Base-by-base conservation (phyloP, 78 protist species). In the Bigelowiella natans region DNA sequence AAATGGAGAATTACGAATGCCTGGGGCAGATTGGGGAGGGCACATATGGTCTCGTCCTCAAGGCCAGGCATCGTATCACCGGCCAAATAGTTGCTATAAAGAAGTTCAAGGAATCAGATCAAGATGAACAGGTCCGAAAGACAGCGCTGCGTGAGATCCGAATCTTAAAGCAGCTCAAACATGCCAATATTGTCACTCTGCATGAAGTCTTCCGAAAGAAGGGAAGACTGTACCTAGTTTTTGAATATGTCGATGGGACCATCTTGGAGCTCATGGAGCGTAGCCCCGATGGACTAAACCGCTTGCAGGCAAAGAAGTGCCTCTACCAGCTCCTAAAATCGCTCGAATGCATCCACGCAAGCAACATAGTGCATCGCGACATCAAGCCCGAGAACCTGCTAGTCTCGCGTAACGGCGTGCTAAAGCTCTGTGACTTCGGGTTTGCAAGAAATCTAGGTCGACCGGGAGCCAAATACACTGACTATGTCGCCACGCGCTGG, bases 401-500 rank as follows among this genome's bases (percentile, higher is more conserved):
- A 36, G n/a, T 95, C 31, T 73, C 92, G 28, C 2, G 40, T 36
- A 30, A 91, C 31, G 94, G 2, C 38, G 1, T 88, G 3, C 90
- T 93, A 40, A 90, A 89, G 40, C 82, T 95, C 7, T 89, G 95
- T n/a, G 95, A 95, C 84, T 95, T 93, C 31, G 95, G 95, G 37
- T 92, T 95, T 38, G 95, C 96, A 18, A 73, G 95, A 2, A 7
- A 39, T 1, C 89, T 89, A 30, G 89, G 37, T 3, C 83, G 84
- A 0, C 91, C 86, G 29, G 88, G 90, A 7, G 92, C 93, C 73
- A 51, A 18, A 51, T 51, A 51, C 18, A 51, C 96, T 1, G 94
- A 95, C 37, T 93, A 93, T 31, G 95, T 93, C 0, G 92, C 94
- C 1, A 95, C 96, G 18, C 92, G 93, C n/a, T 92, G 94, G 93